A percentile compares a stretch with the other conserved stretches of the same genome.
These are phyloP conservation scores for Leccinum pachyderme DNA, from an alignment of 1,284 basidiomycete species.

Conservation along the genomic window DNA sequence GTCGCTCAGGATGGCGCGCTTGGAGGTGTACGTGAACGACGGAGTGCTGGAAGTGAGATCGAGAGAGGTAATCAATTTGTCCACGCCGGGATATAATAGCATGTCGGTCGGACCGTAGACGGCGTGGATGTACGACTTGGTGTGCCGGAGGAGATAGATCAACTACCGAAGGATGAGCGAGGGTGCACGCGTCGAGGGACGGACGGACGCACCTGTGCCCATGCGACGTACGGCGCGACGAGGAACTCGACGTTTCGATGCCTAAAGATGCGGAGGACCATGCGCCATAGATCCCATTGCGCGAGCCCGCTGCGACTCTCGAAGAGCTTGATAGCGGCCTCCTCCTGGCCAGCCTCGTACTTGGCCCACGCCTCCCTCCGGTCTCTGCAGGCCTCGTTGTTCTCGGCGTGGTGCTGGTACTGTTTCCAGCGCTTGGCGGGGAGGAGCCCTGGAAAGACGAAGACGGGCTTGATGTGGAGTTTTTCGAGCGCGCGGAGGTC, in stretches of 20 bases:
- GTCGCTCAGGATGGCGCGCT: slow-evolving; percentile 74
- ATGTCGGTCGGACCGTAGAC: slow-evolving; percentile 91
- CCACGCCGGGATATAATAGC: slow-evolving; percentile 86
- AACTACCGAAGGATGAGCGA: slow-evolving; percentile 50
- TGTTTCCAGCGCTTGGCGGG: slow-evolving; percentile 68
- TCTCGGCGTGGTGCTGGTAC: slow-evolving; percentile 52
- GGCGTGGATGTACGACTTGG: slow-evolving; percentile 92
- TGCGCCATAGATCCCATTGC: slow-evolving; percentile 90
- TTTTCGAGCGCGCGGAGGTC: slow-evolving; percentile 91
- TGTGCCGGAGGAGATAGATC: slow-evolving; percentile 91
- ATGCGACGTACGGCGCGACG: slow-evolving; percentile 91
- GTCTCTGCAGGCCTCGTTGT: slow-evolving; percentile 73
- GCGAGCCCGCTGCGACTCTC: slow-evolving; percentile 61
- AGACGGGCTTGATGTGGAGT: slow-evolving; percentile 93
- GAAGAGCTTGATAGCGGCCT: slow-evolving; percentile 81
- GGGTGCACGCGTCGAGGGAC: not conserved
- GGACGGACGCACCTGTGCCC: slow-evolving; percentile 75
- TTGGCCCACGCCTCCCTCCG: slow-evolving; percentile 83
- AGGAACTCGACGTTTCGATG: slow-evolving; percentile 96
- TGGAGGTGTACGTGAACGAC: slow-evolving; percentile 85
- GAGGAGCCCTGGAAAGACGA: slow-evolving; percentile 88
- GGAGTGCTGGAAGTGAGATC: slow-evolving; percentile 67
- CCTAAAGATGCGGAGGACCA: slow-evolving; percentile 90
- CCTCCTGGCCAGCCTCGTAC: slow-evolving; percentile 88
- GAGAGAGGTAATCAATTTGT: slow-evolving; percentile 87